phyloP scores from a whole-genome alignment of 2,329 filamentous ascomycete species.

The Pseudopyricularia javanii region DNA sequence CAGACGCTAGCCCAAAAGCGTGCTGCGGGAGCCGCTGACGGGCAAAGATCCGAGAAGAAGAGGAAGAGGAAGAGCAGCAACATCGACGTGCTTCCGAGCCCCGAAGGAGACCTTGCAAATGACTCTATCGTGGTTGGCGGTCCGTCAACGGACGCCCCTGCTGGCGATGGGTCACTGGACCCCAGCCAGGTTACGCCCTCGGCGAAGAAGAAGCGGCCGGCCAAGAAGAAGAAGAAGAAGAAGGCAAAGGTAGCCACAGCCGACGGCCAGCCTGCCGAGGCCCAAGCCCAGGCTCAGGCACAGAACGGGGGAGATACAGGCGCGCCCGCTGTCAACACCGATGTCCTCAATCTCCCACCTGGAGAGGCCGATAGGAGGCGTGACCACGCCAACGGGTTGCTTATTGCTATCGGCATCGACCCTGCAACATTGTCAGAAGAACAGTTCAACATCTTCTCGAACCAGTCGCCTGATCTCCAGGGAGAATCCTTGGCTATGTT shows the following conservation, averaged over 20 bases:
- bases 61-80: constrained; percentile 1
- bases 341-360: constrained; percentile 23
- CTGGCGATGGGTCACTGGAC: not conserved
- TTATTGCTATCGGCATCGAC: constrained; percentile 34
- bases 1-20: constrained; percentile 4
- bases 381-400: constrained; percentile 33
- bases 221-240: not conserved
- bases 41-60: not conserved
- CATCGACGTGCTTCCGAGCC: not conserved
- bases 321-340: not conserved
- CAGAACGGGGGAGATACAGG: not conserved
- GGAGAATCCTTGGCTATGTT: constrained; percentile 43
- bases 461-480: constrained; percentile 44
- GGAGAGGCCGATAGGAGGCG: constrained; percentile 37
- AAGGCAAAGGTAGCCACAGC: not conserved
- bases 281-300: not conserved
- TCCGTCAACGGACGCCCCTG: not conserved
- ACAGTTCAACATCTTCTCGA: constrained; percentile 47
- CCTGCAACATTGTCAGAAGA: constrained; percentile 38
- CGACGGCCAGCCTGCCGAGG: not conserved
- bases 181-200: not conserved
- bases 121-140: not conserved
- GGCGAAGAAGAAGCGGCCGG: not conserved
- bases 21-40: constrained; percentile 1
- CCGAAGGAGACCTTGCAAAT: not conserved